Evolutionary conservation across 176 grass and related monocot genomes (phyloP).

Genomic region (Puccinellia tenuiflora): DNA sequence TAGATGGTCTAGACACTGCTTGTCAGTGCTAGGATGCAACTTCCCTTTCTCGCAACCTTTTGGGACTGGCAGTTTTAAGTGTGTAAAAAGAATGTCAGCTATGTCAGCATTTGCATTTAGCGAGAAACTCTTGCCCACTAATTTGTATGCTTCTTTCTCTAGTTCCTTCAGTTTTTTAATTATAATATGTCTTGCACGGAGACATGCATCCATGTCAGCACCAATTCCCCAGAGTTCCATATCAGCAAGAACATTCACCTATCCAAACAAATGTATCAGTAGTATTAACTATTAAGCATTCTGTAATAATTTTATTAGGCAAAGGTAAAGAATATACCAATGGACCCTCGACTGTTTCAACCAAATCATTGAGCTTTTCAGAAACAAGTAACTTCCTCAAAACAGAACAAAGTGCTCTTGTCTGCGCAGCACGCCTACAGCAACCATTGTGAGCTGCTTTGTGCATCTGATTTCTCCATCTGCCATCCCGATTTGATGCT

Average conservation of each 20-base stretch:
- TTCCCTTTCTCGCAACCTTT: constrained; percentile 75
- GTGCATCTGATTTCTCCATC: constrained; percentile 96
- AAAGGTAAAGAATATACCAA: constrained; percentile 53
- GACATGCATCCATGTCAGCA: constrained; percentile 89
- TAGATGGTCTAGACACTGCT: constrained; percentile 69
- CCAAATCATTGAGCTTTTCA: constrained; percentile 58
- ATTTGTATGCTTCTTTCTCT: constrained; percentile 73
- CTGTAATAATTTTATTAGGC: neutral
- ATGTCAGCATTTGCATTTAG: constrained; percentile 76
- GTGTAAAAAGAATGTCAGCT: constrained; percentile 81
- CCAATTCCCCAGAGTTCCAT: constrained; percentile 95
- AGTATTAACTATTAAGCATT: neutral
- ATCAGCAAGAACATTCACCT: constrained; percentile 92
- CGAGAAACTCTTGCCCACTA: constrained; percentile 82
- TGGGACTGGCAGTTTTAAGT: constrained; percentile 75
- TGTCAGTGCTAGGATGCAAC: constrained; percentile 89
- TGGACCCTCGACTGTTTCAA: constrained; percentile 68
- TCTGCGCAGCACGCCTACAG: constrained; percentile 74
- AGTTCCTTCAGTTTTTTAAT: constrained; percentile 85
- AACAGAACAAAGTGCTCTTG: constrained; percentile 64
- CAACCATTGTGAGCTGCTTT: constrained; percentile 95
- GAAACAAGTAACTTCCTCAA: constrained; percentile 68
- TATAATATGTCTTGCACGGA: constrained; percentile 66
- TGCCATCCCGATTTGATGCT: constrained; percentile 78
- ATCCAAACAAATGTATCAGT: neutral